phyloP scores from a whole-genome alignment of 768 basidiomycete species.

The Mycena sanguinolenta region DNA sequence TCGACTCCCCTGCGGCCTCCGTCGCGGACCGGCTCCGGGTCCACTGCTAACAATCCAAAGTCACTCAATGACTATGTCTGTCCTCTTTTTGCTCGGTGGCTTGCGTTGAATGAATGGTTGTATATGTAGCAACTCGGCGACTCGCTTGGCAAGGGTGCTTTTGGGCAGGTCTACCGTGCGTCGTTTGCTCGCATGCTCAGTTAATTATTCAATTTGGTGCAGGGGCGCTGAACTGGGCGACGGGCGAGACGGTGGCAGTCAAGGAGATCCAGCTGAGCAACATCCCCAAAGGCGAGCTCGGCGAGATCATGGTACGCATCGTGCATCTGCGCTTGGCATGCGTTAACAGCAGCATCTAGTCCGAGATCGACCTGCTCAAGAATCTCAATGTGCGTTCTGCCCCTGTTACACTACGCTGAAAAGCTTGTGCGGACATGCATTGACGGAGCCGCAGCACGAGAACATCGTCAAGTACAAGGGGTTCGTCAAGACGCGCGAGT shows the following conservation, averaged over 20 bases:
- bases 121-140: conserved; percentile 91
- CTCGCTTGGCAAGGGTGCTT: conserved; percentile 95
- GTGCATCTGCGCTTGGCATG: conserved; percentile 26
- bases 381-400: conserved; percentile 84
- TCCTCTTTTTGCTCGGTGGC: conserved; percentile 31
- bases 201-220: conserved; percentile 19
- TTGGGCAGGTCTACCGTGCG: conserved; percentile 97
- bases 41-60: conserved; percentile 60
- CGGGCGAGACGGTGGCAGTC: conserved; percentile 97
- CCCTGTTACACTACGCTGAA: conserved; percentile 19
- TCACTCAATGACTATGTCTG: conserved; percentile 77
- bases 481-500: conserved; percentile 94
- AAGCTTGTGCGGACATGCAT: conserved; percentile 27
- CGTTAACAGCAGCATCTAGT: no score
- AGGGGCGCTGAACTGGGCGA: conserved; percentile 95
- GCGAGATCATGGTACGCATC: conserved; percentile 92
- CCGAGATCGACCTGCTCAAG: conserved; percentile 97
- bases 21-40: conserved; percentile 39
- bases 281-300: conserved; percentile 92
- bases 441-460: conserved; percentile 71
- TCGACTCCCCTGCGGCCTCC: conserved; percentile 34
- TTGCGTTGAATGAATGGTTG: not conserved
- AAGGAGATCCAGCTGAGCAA: conserved; percentile 97
- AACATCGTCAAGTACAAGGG: conserved; percentile 99
- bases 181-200: conserved; percentile 36